phyloP scores from a whole-genome alignment of 805 yeast genomes.

The Starmerella scarabaei region DNA sequence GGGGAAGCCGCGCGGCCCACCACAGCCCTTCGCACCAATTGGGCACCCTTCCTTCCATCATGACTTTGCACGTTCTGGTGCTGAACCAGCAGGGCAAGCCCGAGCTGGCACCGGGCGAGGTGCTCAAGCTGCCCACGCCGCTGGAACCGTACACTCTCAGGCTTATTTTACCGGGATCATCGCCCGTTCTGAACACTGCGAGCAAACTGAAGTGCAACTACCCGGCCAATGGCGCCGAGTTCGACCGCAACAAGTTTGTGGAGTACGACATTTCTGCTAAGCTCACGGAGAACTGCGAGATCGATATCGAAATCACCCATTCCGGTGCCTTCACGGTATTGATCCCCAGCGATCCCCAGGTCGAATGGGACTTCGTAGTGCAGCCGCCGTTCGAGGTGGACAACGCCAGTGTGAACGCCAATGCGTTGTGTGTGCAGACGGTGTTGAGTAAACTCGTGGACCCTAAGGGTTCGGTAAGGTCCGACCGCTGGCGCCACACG shows the following conservation, averaged over 20 bases:
- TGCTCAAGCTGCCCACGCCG: constrained; percentile 32
- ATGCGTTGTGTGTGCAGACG: constrained; percentile 69
- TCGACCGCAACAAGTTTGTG: constrained; percentile 45
- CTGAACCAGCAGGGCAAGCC: constrained; percentile 25
- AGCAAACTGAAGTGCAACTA: constrained; percentile 66
- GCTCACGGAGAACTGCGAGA: constrained; percentile 50
- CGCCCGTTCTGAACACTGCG: constrained; percentile 47
- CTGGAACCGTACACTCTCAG: constrained; percentile 34
- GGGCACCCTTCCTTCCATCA: no score
- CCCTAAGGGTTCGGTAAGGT: constrained; percentile 37
- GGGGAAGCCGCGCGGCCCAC: no score
- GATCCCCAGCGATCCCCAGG: constrained; percentile 37
- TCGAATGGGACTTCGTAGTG: constrained; percentile 50
- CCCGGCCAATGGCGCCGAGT: constrained; percentile 38
- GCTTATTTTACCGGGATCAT: constrained; percentile 61
- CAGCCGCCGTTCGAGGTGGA: constrained; percentile 59
- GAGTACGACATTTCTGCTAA: constrained; percentile 33
- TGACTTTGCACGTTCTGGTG: background rate
- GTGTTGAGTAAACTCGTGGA: constrained; percentile 79
- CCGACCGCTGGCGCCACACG: constrained; percentile 49
- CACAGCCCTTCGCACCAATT: no score
- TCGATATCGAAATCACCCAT: constrained; percentile 46
- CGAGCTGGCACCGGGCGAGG: constrained; percentile 25
- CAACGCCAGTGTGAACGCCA: constrained; percentile 49
- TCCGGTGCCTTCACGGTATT: constrained; percentile 79